A percentile compares a stretch with the other conserved stretches of the same genome.
Conservation (phyloP, 441 rosid genomes). For the Mallotus repandus region DNA sequence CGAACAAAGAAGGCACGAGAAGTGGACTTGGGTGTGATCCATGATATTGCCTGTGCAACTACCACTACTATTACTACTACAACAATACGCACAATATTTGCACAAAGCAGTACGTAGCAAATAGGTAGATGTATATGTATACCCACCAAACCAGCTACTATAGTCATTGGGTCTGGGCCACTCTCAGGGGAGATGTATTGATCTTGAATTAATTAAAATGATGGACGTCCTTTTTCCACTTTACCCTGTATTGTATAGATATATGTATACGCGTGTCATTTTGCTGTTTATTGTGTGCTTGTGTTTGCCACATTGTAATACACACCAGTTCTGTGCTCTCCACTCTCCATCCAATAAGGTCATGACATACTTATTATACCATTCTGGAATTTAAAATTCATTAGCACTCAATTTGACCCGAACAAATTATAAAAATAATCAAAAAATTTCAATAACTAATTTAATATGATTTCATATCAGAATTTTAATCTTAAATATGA, state of each 20-base stretch:
- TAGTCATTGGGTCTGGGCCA: neutral
- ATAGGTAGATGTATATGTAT: neutral
- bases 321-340: neutral
- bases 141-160: neutral
- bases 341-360: conserved; percentile 1
- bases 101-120: neutral
- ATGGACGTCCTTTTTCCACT: too few species aligned
- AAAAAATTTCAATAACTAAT: too few species aligned
- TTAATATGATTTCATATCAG: too few species aligned
- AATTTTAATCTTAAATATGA: too few species aligned
- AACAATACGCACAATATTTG: neutral
- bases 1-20: conserved; percentile 38
- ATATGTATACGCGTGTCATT: too few species aligned
- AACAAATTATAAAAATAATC: too few species aligned
- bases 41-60: conserved; percentile 17
- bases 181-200: conserved; percentile 23
- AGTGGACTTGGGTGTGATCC: conserved; percentile 31
- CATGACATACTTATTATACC: neutral
- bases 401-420: too few species aligned
- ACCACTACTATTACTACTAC: neutral
- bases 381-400: too few species aligned
- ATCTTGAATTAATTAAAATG: too few species aligned
- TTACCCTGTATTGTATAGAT: too few species aligned
- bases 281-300: neutral
- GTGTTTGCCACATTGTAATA: conserved; percentile 19